Base-by-base conservation (phyloP, 2,329 filamentous ascomycete genomes). In the Amauroascus niger region DNA sequence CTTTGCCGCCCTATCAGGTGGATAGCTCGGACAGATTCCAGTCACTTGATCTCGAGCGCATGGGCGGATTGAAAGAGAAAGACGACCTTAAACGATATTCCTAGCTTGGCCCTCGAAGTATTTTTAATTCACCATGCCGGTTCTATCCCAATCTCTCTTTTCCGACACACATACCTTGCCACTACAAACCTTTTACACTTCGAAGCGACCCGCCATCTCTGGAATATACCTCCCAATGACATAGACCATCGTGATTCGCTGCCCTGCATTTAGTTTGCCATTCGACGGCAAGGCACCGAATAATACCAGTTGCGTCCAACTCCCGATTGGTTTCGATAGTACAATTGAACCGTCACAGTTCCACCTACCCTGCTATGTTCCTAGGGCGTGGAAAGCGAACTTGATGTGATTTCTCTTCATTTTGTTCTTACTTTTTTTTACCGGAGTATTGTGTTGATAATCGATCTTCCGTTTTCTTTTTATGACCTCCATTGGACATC, bases 41-140 rank as follows among this genome's bases (percentile, higher is more conserved):
- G 69, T 93, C 89, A 2, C 82, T 98, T 63, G 91, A 98, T 68
- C 86, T 98, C 69, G 87, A 97, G 63, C 82, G 88, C 60, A 94
- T 97, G 67, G 93, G 93, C 49, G 93, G 93, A 13, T 75, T 97
- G 62, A 94, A 90, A 73, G 93, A 97, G 77, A 95, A 95, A 77
- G 65, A 69, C 54, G 49, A 56, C 24, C n/a, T 58, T 30, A 67
- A 64, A 44, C 61, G 63, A 59, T 71, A 67, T 61, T 67, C 67
- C 28, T 72, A 63, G 61, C 56, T 28, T 24, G 11, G 8, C 9
- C n/a, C 13, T 41, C 24, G 41, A n/a, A n/a, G n/a, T n/a, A n/a
- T n/a, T n/a, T 35, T 49, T 2, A 49, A 20, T 26, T 49, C 41
- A 46, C 18, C 32, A 26, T 35, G 28, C 37, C 24, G 5, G 35